Percentiles rank a stretch among this genome's conserved stretches.
These are phyloP conservation scores for Podila epigama DNA, from an alignment of 192 early-diverging fungal species.

Conservation along the genomic window DNA sequence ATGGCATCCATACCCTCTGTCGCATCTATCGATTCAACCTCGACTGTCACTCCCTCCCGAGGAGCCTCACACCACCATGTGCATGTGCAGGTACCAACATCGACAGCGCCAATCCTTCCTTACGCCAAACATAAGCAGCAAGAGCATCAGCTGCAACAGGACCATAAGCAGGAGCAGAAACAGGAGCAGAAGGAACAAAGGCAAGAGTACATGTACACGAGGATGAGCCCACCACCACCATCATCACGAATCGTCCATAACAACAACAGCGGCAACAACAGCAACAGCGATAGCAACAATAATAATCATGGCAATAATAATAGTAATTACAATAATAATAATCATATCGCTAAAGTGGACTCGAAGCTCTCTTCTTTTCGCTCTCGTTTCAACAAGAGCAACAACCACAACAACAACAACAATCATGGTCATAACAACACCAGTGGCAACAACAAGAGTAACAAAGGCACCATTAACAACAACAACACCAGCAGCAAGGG, in stretches of 20 bases:
- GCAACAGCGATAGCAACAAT: too few relatives aligned
- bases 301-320: too few relatives aligned
- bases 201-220: neutral
- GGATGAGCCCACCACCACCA: neutral
- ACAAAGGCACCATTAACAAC: neutral
- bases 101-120: neutral
- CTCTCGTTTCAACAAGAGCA: conserved; percentile 1
- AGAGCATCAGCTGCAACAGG: neutral
- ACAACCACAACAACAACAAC: neutral
- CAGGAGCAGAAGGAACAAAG: neutral
- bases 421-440: neutral
- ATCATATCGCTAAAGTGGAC: neutral
- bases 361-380: neutral
- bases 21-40: conserved; percentile 7
- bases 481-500: neutral
- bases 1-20: conserved; percentile 28
- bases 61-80: neutral
- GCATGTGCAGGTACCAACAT: too few relatives aligned
- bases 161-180: neutral
- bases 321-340: neutral
- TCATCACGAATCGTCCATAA: conserved; percentile 7
- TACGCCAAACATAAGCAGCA: neutral
- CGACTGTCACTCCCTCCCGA: conserved; percentile 14
- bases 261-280: conserved; percentile 6
- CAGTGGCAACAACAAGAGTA: neutral